Evolutionary conservation across 129 eudicot species (phyloP), one percentile per base, ranked within the genome.

Genomic region (Pulicaria dysenterica): DNA sequence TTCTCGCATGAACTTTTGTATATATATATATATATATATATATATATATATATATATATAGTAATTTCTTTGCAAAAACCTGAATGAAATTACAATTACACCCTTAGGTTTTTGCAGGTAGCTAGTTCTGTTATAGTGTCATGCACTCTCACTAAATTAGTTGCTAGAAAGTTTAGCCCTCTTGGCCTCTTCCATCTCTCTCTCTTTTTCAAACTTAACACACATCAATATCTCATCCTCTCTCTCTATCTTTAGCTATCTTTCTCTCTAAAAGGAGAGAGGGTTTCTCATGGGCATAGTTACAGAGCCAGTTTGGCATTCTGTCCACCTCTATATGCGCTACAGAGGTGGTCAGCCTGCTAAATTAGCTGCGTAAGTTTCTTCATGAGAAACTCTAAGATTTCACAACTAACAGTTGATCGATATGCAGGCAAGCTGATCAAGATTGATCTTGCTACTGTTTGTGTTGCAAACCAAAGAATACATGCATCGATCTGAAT

Each of bases 291-390:
- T 73, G 78, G 44, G 64, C 65, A 64, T 66, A 76, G 43, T 4
- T 81, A 53, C 81, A 76, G 76, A 77, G 66, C 42, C 41, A 44
- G 58, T 81, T 81, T 81, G 85, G 85, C 85, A 81, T 81, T 81
- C 85, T 81, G 85, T 81, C 79, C 85, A 81, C 85, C 85, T 81
- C 85, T 76, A 7, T 6, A 36, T 8, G 63, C 34, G 65, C 69
- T 58, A 16, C 14, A 66, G 82, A 78, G 82, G 82, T 78, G 82
- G 78, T 5, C 82, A 78, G 78, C 77, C 67, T 78, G 82, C 77
- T 65, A 78, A 78, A 78, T 46, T 78, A 62, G 73, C 73, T 78
- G 73, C 72, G 77, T 71, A 78, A 56, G 67, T 71, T 78, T 78
- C 10, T 71, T 57, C 73, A 72, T 72, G 82, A 71, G 73, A 78